These are phyloP conservation scores for Fonsecaea nubica DNA, from an alignment of 2,329 filamentous ascomycete genomes.

Conservation along the genomic window DNA sequence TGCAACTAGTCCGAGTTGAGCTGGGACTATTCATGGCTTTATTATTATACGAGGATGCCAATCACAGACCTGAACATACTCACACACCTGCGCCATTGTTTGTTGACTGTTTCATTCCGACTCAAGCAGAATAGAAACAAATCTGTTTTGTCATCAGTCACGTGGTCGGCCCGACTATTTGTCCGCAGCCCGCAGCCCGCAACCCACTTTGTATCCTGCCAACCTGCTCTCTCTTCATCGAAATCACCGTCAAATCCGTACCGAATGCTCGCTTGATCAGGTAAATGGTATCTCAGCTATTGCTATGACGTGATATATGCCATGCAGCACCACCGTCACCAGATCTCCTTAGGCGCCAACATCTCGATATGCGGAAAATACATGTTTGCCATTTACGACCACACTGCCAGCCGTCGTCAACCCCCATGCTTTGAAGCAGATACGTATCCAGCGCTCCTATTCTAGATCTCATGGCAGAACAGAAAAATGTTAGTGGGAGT, in stretches of 20 bases:
- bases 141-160: background rate
- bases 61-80: background rate
- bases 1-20: background rate
- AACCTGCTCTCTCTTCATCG: background rate
- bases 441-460: background rate
- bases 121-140: background rate
- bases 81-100: background rate
- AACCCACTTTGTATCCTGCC: background rate
- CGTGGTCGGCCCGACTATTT: slow-evolving; percentile 1
- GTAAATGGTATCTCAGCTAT: background rate
- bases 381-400: background rate
- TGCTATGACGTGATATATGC: background rate
- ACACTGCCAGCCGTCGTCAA: background rate
- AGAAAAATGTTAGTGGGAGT: background rate
- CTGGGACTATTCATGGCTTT: background rate
- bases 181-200: background rate
- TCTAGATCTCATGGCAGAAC: background rate
- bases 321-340: background rate
- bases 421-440: background rate
- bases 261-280: background rate
- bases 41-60: background rate
- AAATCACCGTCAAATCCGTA: background rate
- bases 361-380: background rate
- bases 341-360: background rate
- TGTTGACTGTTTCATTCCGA: background rate